Evolutionary conservation across 148 eudicot species (phyloP).

Genomic region (Camellia lanceoleosa): DNA sequence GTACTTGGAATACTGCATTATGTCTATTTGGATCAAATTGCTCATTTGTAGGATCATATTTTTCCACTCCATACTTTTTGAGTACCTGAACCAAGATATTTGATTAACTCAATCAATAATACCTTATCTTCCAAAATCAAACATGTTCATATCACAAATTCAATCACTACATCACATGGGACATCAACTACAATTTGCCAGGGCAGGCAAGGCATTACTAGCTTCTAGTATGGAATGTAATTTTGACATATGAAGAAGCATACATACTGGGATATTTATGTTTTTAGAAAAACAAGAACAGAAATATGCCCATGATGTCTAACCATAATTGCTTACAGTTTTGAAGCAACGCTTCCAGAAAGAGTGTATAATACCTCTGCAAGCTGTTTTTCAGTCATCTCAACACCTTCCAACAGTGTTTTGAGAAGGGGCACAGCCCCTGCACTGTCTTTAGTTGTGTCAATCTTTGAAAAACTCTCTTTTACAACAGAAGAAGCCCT

Average conservation of each 20-base stretch:
- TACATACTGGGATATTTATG: neutral
- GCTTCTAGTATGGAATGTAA: neutral
- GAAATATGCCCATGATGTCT: too few species aligned
- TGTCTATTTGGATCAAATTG: constrained; percentile 91
- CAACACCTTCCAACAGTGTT: constrained; percentile 92
- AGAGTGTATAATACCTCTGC: constrained; percentile 49
- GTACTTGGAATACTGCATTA: constrained; percentile 93
- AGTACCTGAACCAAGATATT: constrained; percentile 52
- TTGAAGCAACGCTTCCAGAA: neutral
- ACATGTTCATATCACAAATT: neutral
- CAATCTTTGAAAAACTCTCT: constrained; percentile 71
- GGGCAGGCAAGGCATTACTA: neutral
- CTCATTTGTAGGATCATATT: constrained; percentile 72
- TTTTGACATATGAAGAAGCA: neutral
- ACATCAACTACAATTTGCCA: neutral
- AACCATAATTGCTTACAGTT: neutral
- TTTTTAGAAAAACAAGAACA: too few species aligned
- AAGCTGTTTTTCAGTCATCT: constrained; percentile 95
- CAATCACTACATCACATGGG: neutral
- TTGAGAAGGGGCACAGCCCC: constrained; percentile 85
- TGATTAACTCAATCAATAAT: constrained; percentile 7
- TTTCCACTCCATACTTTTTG: constrained; percentile 76
- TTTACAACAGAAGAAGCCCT: constrained; percentile 83
- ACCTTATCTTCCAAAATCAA: neutral
- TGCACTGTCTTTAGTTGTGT: constrained; percentile 56